Evolutionary conservation across 495 filamentous ascomycete species (phyloP), one percentile per base, ranked within the genome.

Genomic region (Tuber umbilicatum): DNA sequence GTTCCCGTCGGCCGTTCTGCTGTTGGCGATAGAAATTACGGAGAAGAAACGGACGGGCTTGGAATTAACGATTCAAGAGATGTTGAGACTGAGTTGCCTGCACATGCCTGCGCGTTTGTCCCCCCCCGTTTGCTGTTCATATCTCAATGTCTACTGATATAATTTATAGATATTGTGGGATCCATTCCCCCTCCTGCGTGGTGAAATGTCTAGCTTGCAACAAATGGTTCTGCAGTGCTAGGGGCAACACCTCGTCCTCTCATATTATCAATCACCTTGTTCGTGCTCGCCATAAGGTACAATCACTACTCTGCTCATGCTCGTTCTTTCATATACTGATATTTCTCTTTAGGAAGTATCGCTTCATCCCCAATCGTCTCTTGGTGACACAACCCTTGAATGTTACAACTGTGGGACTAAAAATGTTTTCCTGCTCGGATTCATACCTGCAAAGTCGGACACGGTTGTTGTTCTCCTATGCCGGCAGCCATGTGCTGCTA

Each of bases 341-440:
- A 77, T 72, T 72, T n/a, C 37, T n/a, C 23, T 68, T 41, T 71
- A 82, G 87, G 95, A 99, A 86, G 95, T 99, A 31, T 95, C 97
- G 80, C 89, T 99, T 45, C 95, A 99, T 83, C 94, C 96, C 2
- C 89, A 89, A 78, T 98, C 96, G 21, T 91, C 94, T n/a, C 90
- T 99, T 41, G 95, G 95, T 68, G 95, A 99, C 83, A 99, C 95
- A 5, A 92, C 95, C 69, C 87, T 99, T 70, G 95, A 99, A 86
- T 99, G 95, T 86, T 99, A 99, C 86, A 99, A 97, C 83, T 99
- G 95, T 84, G 95, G 96, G 70, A 97, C 93, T 1, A 99, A 98
- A 84, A 99, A 99, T 84, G 95, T 97, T 70, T 99, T 99, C 81
- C 89, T 98, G n/a, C 91, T 99, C 19, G 95, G 95, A 39, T 99